Evolutionary conservation across 2,329 filamentous ascomycete genomes (phyloP).

Genomic region (Fusarium proliferatum): DNA sequence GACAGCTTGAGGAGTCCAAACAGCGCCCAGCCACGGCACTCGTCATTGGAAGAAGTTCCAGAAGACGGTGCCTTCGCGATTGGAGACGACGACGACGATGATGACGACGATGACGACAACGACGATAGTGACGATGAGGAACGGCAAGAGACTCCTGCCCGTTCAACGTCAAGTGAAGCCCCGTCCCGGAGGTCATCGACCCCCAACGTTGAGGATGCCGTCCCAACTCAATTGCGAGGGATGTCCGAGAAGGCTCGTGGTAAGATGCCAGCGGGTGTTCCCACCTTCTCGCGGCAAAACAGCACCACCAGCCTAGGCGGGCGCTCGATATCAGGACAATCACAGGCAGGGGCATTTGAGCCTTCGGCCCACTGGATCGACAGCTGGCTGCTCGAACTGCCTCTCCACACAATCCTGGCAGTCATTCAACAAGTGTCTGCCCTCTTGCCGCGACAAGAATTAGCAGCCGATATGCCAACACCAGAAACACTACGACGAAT

Average conservation of each 20-base stretch:
- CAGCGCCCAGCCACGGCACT: constrained; percentile 38
- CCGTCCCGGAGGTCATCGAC: constrained; percentile 75
- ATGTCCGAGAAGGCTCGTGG: constrained; percentile 98
- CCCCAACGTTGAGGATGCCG: constrained; percentile 76
- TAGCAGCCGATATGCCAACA: constrained; percentile 56
- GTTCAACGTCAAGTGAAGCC: constrained; percentile 72
- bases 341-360: constrained; percentile 73
- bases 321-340: constrained; percentile 68
- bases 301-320: constrained; percentile 84
- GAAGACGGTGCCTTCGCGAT: constrained; percentile 88
- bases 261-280: constrained; percentile 88
- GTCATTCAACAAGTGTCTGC: constrained; percentile 75
- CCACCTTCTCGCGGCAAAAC: constrained; percentile 89
- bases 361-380: constrained; percentile 90
- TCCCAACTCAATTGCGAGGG: constrained; percentile 84
- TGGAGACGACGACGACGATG: constrained; percentile 71
- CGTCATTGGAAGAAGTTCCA: constrained; percentile 49
- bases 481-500: constrained; percentile 65
- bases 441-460: constrained; percentile 64
- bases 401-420: constrained; percentile 85
- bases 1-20: constrained; percentile 75
- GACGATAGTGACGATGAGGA: constrained; percentile 65
- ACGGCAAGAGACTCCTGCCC: constrained; percentile 66
- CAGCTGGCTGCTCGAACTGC: constrained; percentile 90
- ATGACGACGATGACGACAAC: constrained; percentile 60